Base-by-base conservation (phyloP, 371 early-diverging fungal species). In the Actinomortierella ambigua region DNA sequence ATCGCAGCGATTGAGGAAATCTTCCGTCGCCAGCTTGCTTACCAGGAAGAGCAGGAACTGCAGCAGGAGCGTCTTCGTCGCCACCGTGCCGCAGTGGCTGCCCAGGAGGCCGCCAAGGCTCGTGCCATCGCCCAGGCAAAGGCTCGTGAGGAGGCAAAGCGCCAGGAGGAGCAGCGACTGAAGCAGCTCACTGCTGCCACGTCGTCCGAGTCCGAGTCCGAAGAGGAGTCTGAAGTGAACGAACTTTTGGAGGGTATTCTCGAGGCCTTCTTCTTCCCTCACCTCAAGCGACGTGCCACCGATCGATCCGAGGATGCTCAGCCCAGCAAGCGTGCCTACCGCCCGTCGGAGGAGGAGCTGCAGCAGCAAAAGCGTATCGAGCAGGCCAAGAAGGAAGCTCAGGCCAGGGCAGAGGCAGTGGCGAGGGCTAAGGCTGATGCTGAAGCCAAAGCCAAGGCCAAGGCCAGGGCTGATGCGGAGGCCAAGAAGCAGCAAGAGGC, bases 301-400 rank as follows among this genome's bases (percentile, higher is more conserved):
- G 51, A 57, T 34, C 34, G 34, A 34, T 34, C 34, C 6, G 62
- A 58, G 34, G 62, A 71, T 24, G 49, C 17, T 46, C 61, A 63
- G 18, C 59, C 63, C 20, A 59, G 73, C 54, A 71, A 71, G 44
- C 55, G 67, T 34, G 63, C 53, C 28, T 59, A 65, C 14, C 59
- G 53, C 24, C 18, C 28, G 1, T 50, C 46, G 0, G 54, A 61
- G 55, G 44, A 69, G 22, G 53, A 68, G 26, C 50, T 58, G 17
- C 24, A 68, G 26, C 50, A 62, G 17, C 24, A 63, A 18, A 29
- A 29, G 53, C 17, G 9, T 13, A 26, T 24, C 34, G 41, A 48
- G 18, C 39, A 61, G 41, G 22, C 28, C 15, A 52, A 34, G 24
- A 50, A 56, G 53, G 46, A 40, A 17, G 55, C 40, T 18, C 43